A percentile compares a stretch with the other conserved stretches of the same genome.
Evolutionary conservation across 371 early-diverging fungal species (phyloP).

Genomic region (Syncephalastrum contaminatum): DNA sequence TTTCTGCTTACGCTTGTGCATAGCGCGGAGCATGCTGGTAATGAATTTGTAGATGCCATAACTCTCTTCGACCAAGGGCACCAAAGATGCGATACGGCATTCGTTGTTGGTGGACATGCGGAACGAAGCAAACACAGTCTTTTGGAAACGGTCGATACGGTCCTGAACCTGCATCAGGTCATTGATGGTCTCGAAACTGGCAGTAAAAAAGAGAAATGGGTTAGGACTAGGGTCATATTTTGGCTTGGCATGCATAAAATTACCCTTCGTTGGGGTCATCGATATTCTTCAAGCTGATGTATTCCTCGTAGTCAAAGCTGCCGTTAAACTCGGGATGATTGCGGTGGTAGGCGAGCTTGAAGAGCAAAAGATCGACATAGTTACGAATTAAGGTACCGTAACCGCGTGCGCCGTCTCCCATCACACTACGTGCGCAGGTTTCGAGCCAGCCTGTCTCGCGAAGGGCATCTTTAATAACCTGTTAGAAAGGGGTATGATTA

Average conservation of each 20-base stretch:
- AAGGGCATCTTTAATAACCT: conserved; percentile 77
- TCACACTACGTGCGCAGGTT: conserved; percentile 63
- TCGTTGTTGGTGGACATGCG: conserved; percentile 88
- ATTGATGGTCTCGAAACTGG: conserved; percentile 88
- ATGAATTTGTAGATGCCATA: conserved; percentile 95
- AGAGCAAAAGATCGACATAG: conserved; percentile 85
- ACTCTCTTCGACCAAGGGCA: conserved; percentile 96
- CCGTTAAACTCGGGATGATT: conserved; percentile 93
- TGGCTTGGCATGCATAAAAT: neutral
- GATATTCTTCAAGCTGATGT: conserved; percentile 87
- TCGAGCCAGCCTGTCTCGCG: conserved; percentile 69
- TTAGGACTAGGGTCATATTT: neutral
- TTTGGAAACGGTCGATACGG: conserved; percentile 88
- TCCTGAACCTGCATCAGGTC: conserved; percentile 91
- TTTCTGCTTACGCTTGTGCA: conserved; percentile 84
- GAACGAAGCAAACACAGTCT: conserved; percentile 82
- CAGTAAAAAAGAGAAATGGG: no score
- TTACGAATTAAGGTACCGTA: conserved; percentile 90
- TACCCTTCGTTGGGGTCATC: conserved; percentile 98
- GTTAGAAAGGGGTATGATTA: conserved; percentile 6
- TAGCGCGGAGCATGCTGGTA: conserved; percentile 92
- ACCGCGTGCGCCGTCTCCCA: conserved; percentile 65
- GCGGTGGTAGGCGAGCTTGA: conserved; percentile 91
- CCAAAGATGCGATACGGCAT: conserved; percentile 92
- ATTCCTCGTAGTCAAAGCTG: conserved; percentile 96